Evolutionary conservation across 257 asterid genomes (phyloP).

Genomic region (Solanum chmielewskii): DNA sequence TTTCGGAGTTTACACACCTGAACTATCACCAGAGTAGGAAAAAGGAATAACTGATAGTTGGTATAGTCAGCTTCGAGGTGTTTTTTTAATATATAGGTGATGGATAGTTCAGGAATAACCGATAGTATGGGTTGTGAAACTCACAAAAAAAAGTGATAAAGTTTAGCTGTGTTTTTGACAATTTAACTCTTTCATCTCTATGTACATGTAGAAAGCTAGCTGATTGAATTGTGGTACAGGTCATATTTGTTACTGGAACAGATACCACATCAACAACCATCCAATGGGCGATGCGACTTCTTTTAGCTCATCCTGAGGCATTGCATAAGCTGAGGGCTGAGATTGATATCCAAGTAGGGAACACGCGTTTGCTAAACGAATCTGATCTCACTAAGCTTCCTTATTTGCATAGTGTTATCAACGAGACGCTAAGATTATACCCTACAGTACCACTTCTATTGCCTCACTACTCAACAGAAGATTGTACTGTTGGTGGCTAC

Average conservation of each 20-base stretch:
- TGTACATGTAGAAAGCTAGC: background rate
- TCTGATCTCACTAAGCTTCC: slow-evolving; percentile 40
- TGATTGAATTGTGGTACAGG: slow-evolving; percentile 2
- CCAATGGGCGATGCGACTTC: slow-evolving; percentile 37
- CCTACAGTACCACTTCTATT: slow-evolving; percentile 40
- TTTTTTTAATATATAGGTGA: background rate
- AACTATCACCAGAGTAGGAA: background rate
- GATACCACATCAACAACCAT: slow-evolving; percentile 29
- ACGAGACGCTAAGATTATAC: slow-evolving; percentile 41
- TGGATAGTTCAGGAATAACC: background rate
- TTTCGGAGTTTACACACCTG: too few species aligned
- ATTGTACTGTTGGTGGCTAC: slow-evolving; percentile 33
- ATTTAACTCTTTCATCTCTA: background rate
- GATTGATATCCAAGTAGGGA: slow-evolving; percentile 35
- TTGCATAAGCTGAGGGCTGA: slow-evolving; percentile 26
- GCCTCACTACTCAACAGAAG: slow-evolving; percentile 33
- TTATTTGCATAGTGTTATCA: slow-evolving; percentile 30
- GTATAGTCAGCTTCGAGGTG: background rate
- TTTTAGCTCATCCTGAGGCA: slow-evolving; percentile 27
- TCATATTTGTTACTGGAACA: slow-evolving; percentile 38
- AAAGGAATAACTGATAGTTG: background rate
- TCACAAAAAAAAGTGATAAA: background rate
- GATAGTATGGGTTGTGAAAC: background rate
- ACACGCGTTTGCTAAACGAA: slow-evolving; percentile 21
- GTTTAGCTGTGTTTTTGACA: background rate